Base-by-base conservation (phyloP, 2,329 filamentous ascomycete genomes). In the Penicillium sp. region DNA sequence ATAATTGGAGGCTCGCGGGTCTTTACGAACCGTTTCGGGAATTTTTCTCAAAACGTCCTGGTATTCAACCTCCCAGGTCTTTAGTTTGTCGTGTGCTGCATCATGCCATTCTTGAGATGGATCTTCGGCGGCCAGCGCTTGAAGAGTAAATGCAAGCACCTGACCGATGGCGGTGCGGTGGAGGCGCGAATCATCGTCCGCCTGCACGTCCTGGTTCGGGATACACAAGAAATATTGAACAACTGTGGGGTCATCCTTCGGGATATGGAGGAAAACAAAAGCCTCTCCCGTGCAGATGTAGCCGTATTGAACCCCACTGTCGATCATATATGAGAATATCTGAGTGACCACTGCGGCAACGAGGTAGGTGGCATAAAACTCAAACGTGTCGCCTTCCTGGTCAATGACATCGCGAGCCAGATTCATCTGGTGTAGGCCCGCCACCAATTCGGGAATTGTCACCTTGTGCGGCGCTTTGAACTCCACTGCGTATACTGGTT, bases 121-220 rank as follows among this genome's bases (percentile, higher is more conserved):
- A 56, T 54, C 32, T 36, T 60, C 59, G 16, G 54, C 57, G 53
- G 58, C 47, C 8, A 74, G 57, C 21, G 69, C 64, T 47, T 67
- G 44, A 21, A 74, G 60, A 34, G 62, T 68, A 52, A 75, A 75
- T 3, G 66, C 61, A 47, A 71, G 60, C 21, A 72, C 50, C 54
- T 73, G 66, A 10, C 62, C 64, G 4, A 74, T 59, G 1, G 69
- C 68, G 11, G 70, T 75, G 29, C 59, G 63, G 59, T 71, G 61
- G 31, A 73, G 60, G 21, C 61, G 47, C 34, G 42, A 53, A 21
- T 62, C 40, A 49, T 70, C 61, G 21, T 56, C 56, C 34, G 36
- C 44, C 54, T 60, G n/a, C 24, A 69, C 61, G 27, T 69, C 67
- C 32, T 61, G 53, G 59, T 67, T 66, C 11, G 58, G 67, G 36